These are phyloP conservation scores for Aurinia saxatilis DNA, from an alignment of 345 rosid species.

Conservation along the genomic window DNA sequence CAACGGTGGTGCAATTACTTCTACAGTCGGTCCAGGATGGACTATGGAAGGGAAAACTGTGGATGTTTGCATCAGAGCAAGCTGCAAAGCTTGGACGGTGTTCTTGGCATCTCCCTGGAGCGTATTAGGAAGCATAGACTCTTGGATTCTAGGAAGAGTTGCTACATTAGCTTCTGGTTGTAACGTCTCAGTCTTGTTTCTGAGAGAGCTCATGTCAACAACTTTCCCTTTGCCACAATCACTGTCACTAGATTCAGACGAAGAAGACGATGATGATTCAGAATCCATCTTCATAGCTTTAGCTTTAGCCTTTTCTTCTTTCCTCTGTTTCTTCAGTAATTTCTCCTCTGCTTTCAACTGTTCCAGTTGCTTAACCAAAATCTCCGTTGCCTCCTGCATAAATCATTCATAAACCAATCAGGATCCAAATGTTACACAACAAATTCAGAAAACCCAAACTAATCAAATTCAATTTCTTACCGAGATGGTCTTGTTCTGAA, in stretches of 20 bases:
- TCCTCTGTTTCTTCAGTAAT: constrained; percentile 42
- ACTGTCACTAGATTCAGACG: constrained; percentile 45
- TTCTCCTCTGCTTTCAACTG: constrained; percentile 53
- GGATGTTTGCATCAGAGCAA: constrained; percentile 12
- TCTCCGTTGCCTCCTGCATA: constrained; percentile 56
- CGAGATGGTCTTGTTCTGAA: constrained; percentile 37
- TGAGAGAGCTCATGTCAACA: constrained; percentile 41
- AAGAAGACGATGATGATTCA: constrained; percentile 34
- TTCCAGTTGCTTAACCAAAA: constrained; percentile 40
- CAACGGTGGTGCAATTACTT: constrained; percentile 8
- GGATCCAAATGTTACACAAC: background rate
- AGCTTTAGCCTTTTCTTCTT: constrained; percentile 42
- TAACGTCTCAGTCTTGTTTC: constrained; percentile 18
- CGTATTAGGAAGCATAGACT: background rate
- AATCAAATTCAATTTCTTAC: constrained; percentile 17
- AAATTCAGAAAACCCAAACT: background rate
- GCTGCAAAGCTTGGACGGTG: constrained; percentile 13
- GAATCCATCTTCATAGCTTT: constrained; percentile 30
- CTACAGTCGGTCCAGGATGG: background rate
- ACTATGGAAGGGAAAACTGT: background rate
- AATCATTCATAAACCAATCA: constrained; percentile 1
- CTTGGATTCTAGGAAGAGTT: constrained; percentile 6
- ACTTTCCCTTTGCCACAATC: constrained; percentile 40
- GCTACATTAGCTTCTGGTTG: constrained; percentile 3
- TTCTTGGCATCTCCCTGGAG: constrained; percentile 11